These are phyloP conservation scores for Solanum infundibuliforme DNA, from an alignment of 257 asterid species.

Conservation along the genomic window DNA sequence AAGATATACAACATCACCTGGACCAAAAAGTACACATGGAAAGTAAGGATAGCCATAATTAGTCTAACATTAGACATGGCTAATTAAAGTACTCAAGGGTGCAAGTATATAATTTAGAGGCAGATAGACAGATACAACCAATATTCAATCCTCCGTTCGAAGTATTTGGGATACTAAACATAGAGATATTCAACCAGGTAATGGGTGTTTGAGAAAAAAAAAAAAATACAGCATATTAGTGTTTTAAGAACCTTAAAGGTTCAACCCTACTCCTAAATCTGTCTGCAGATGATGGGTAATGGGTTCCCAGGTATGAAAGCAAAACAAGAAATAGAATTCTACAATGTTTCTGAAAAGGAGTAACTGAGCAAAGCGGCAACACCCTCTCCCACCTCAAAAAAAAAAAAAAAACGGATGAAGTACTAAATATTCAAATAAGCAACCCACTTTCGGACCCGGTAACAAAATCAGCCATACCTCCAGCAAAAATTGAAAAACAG, in stretches of 20 bases:
- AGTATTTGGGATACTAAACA: background rate
- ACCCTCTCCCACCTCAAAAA: background rate
- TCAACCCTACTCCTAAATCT: background rate
- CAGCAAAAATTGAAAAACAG: background rate
- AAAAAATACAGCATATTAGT: background rate
- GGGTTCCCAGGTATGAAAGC: background rate
- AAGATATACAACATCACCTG: background rate
- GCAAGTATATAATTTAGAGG: background rate
- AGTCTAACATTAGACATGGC: background rate
- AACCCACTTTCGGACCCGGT: background rate
- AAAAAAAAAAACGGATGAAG: background rate
- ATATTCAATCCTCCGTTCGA: background rate
- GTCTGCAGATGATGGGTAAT: background rate
- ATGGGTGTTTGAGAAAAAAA: background rate
- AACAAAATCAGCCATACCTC: background rate
- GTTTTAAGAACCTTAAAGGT: background rate
- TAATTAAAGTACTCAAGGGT: background rate
- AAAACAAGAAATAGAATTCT: background rate
- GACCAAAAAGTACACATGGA: background rate
- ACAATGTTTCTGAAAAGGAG: background rate
- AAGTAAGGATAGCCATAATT: background rate
- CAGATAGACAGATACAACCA: background rate
- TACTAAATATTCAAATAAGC: background rate
- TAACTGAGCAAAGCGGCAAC: background rate
- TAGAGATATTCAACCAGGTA: background rate